Percentiles rank a stretch among this genome's conserved stretches.
These are phyloP conservation scores for Parasarocladium wereldwijsianum DNA, from an alignment of 2,329 filamentous ascomycete genomes.

Conservation along the genomic window DNA sequence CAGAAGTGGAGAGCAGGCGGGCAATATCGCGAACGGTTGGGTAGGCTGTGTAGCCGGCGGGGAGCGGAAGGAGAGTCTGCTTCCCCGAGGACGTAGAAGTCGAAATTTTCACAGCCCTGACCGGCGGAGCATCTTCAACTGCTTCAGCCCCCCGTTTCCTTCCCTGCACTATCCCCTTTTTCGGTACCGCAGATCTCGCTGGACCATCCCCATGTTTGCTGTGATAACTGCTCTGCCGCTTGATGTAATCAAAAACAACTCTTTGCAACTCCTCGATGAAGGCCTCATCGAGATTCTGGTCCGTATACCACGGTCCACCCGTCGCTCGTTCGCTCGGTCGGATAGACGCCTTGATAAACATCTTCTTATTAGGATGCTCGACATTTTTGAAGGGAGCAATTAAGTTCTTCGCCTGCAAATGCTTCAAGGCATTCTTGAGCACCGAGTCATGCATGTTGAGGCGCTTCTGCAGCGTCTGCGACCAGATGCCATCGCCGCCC, in stretches of 20 bases:
- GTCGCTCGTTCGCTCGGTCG: conserved; percentile 80
- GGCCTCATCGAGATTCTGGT: conserved; percentile 75
- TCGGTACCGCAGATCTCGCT: conserved; percentile 7
- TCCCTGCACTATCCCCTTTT: conserved; percentile 40
- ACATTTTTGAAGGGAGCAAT: conserved; percentile 86
- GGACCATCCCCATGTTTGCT: conserved; percentile 18
- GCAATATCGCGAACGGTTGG: conserved; percentile 71
- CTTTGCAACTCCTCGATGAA: conserved; percentile 68
- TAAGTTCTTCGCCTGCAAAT: conserved; percentile 65
- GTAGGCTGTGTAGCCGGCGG: conserved; percentile 60
- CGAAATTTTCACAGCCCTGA: conserved; percentile 14
- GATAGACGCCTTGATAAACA: conserved; percentile 84
- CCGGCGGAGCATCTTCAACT: conserved; percentile 15
- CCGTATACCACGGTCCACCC: conserved; percentile 88
- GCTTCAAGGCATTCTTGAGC: conserved; percentile 69
- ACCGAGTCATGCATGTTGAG: conserved; percentile 74
- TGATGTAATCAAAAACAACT: conserved; percentile 60
- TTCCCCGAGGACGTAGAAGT: conserved; percentile 13
- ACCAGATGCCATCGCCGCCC: conserved; percentile 79
- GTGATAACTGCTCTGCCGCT: conserved; percentile 55
- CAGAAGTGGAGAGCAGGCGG: conserved; percentile 51
- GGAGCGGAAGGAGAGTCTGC: conserved; percentile 33
- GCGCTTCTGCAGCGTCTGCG: conserved; percentile 64
- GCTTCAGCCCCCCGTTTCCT: conserved; percentile 36
- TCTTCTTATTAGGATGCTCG: conserved; percentile 80